Conservation (phyloP, 306 rosid species). For the Malus domestica region ASM211411v1 NC_041803.1:25435001-25435500, state of each 20-base stretch:
- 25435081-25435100: too few relatives aligned
- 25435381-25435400: background rate
- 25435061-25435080: background rate
- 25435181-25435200: background rate
- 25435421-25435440: background rate
- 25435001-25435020: background rate
- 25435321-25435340: too few relatives aligned
- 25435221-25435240: too few relatives aligned
- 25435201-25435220: background rate
- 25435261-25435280: too few relatives aligned
- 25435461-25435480: background rate
- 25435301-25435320: too few relatives aligned
- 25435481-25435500: conserved; percentile 20
- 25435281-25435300: too few relatives aligned
- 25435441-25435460: background rate
- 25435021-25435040: background rate
- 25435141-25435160: too few relatives aligned
- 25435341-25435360: too few relatives aligned
- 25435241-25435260: too few relatives aligned
- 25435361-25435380: too few relatives aligned
- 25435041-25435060: background rate
- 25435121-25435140: background rate
- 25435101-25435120: background rate
- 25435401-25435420: background rate
- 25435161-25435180: background rate